Percentiles rank a stretch among this genome's conserved stretches.
These are phyloP conservation scores for Forsythia suspensa DNA, from an alignment of 257 asterid species.

Conservation along the genomic window DNA sequence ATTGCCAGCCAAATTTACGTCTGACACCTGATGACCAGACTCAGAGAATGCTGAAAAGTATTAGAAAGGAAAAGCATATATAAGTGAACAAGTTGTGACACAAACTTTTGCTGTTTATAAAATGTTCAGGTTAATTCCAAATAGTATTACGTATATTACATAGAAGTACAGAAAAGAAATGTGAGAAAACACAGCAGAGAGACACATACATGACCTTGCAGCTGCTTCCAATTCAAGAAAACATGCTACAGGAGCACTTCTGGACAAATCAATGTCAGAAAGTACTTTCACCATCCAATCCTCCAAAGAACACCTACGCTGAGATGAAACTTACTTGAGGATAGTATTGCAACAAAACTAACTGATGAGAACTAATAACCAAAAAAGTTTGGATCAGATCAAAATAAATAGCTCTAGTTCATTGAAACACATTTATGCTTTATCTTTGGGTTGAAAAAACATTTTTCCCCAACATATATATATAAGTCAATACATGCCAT, in stretches of 20 bases:
- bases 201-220: constrained; percentile 70
- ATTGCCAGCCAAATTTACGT: constrained; percentile 29
- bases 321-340: constrained; percentile 41
- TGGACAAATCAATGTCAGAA: constrained; percentile 67
- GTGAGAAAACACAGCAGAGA: constrained; percentile 17
- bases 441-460: too few relatives aligned
- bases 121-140: background rate
- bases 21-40: constrained; percentile 33
- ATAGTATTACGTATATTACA: background rate
- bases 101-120: background rate
- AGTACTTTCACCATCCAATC: constrained; percentile 68
- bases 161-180: background rate
- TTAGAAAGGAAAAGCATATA: background rate
- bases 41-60: constrained; percentile 57
- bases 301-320: constrained; percentile 76
- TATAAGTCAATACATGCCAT: too few relatives aligned
- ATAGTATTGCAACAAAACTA: constrained; percentile 18
- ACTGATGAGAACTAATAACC: constrained; percentile 4
- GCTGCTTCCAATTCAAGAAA: constrained; percentile 88
- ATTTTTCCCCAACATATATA: too few relatives aligned
- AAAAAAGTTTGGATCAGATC: constrained; percentile 6
- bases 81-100: constrained; percentile 11
- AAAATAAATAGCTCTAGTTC: constrained; percentile 1
- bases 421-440: too few relatives aligned
- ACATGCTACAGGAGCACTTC: constrained; percentile 62